Conservation (phyloP, 768 basidiomycete species). For the Postia placenta region DNA sequence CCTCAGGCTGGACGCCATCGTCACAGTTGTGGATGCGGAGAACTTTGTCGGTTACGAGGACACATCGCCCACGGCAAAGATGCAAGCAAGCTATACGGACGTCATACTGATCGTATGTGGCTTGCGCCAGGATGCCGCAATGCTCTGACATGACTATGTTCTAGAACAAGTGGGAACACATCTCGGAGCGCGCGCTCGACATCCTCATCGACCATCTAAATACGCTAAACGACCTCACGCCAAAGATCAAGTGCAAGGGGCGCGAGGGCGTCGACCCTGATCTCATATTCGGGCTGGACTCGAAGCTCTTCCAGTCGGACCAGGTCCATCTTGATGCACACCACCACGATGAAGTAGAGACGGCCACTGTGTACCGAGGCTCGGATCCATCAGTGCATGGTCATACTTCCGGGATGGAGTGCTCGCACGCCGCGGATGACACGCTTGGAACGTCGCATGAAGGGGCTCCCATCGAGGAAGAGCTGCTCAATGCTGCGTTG, state of each 20-base stretch:
- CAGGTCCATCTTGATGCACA: conserved; percentile 10
- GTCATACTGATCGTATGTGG: conserved; percentile 74
- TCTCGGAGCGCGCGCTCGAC: conserved; percentile 75
- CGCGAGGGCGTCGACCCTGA: conserved; percentile 65
- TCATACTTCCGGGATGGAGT: conserved; percentile 6
- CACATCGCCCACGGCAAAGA: conserved; percentile 83
- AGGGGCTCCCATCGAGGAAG: conserved; percentile 25
- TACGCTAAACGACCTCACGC: conserved; percentile 87
- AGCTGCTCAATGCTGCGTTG: conserved; percentile 42
- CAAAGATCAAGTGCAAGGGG: conserved; percentile 68
- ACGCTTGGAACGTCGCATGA: not conserved
- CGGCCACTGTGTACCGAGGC: conserved; percentile 55
- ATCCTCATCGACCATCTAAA: conserved; percentile 80
- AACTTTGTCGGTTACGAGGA: conserved; percentile 95
- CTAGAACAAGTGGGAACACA: conserved; percentile 88
- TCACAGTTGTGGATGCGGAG: conserved; percentile 88
- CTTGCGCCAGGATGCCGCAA: not conserved
- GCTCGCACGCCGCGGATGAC: not conserved
- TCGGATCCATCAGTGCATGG: conserved; percentile 18
- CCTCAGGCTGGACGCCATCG: conserved; percentile 81
- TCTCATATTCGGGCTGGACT: conserved; percentile 85
- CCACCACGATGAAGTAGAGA: conserved; percentile 86
- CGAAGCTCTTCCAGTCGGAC: conserved; percentile 56
- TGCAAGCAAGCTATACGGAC: conserved; percentile 96
- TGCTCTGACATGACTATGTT: no score